These are phyloP conservation scores for Gilbertella persicaria DNA, from an alignment of 371 early-diverging fungal genomes.

Conservation along the genomic window DNA sequence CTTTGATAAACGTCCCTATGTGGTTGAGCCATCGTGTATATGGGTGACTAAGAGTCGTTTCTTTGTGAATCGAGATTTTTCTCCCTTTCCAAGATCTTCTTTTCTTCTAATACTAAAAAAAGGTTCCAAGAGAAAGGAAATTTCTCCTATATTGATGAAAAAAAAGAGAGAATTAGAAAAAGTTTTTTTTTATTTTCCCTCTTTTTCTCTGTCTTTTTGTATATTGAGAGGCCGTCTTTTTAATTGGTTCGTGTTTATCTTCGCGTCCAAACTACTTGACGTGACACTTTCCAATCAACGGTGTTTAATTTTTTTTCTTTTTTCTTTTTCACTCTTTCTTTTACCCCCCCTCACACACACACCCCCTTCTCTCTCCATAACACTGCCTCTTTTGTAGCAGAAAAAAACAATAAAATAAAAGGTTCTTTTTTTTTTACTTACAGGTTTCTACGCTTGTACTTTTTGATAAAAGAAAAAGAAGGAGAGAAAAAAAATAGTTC, in stretches of 20 bases:
- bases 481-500: no score
- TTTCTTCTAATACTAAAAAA: constrained; percentile 1
- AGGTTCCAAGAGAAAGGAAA: constrained; percentile 4
- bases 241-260: constrained; percentile 19
- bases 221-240: constrained; percentile 6
- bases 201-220: constrained; percentile 1
- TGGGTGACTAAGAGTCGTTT: constrained; percentile 8
- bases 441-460: no score
- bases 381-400: no score
- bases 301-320: neutral
- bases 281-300: constrained; percentile 3
- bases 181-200: constrained; percentile 3
- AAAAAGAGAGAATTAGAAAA: constrained; percentile 1
- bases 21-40: constrained; percentile 23
- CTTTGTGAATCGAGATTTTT: constrained; percentile 11
- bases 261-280: constrained; percentile 20
- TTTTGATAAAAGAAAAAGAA: no score
- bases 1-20: constrained; percentile 28
- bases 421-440: no score
- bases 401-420: no score
- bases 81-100: constrained; percentile 4
- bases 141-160: constrained; percentile 7
- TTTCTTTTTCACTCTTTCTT: neutral
- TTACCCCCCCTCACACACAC: no score
- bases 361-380: no score